Conservation (phyloP, 2,329 filamentous ascomycete species). For the Thielaviopsis musarum region DNA sequence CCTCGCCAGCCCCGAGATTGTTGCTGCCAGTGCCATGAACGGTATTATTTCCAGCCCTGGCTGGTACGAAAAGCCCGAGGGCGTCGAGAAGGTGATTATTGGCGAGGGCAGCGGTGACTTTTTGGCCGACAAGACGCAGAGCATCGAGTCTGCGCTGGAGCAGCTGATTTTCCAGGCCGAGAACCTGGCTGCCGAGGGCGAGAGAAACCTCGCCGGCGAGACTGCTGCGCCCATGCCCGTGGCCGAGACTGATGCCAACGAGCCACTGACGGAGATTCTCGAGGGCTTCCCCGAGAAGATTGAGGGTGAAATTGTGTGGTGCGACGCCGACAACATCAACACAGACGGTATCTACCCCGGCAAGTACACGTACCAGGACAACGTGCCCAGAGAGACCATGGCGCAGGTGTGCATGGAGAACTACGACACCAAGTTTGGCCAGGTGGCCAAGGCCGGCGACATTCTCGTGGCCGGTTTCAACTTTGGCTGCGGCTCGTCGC, state of each 20-base stretch:
- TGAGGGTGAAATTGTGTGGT: slow-evolving; percentile 74
- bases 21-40: slow-evolving; percentile 69
- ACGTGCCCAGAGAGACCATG: slow-evolving; percentile 62
- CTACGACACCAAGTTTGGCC: slow-evolving; percentile 60
- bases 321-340: slow-evolving; percentile 66
- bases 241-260: slow-evolving; percentile 17
- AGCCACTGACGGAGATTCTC: slow-evolving; percentile 49
- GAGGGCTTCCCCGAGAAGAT: slow-evolving; percentile 77
- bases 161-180: slow-evolving; percentile 56
- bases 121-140: slow-evolving; percentile 47
- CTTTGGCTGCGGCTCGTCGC: slow-evolving; percentile 67
- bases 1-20: slow-evolving; percentile 75
- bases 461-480: slow-evolving; percentile 78
- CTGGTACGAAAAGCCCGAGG: slow-evolving; percentile 57
- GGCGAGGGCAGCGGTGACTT: slow-evolving; percentile 54
- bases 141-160: slow-evolving; percentile 53
- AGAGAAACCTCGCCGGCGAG: slow-evolving; percentile 27
- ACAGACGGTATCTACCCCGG: slow-evolving; percentile 88
- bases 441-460: slow-evolving; percentile 49
- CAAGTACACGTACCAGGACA: slow-evolving; percentile 80
- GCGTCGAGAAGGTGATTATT: slow-evolving; percentile 46
- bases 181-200: slow-evolving; percentile 35
- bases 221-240: slow-evolving; percentile 13
- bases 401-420: slow-evolving; percentile 85
- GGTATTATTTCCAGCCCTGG: slow-evolving; percentile 62